A percentile compares a stretch with the other conserved stretches of the same genome.
Conservation (phyloP, 73 alveolate genomes). For the Paramecium sonneborni region DNA sequence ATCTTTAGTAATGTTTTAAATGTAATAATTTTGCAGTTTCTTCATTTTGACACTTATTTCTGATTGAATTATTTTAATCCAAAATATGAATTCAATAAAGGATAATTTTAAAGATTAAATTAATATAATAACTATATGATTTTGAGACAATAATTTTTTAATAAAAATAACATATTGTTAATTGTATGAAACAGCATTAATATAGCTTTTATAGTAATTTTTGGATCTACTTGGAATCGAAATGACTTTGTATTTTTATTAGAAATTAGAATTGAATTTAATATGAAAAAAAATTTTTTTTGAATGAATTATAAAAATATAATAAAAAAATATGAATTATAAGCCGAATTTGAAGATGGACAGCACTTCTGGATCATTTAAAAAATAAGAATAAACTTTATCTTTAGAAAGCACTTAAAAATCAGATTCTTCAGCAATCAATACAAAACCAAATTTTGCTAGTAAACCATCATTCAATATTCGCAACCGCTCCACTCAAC, state of each 20-base stretch:
- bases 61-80: too few species aligned
- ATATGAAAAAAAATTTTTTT: neutral
- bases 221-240: too few species aligned
- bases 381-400: neutral
- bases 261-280: neutral
- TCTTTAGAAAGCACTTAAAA: neutral
- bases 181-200: too few species aligned
- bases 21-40: too few species aligned
- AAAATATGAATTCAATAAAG: too few species aligned
- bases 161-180: too few species aligned
- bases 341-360: constrained; percentile 60
- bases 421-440: neutral
- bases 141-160: too few species aligned
- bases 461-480: neutral
- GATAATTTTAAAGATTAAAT: too few species aligned
- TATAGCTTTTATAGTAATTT: too few species aligned
- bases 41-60: too few species aligned
- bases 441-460: constrained; percentile 28
- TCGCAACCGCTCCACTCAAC: constrained; percentile 28
- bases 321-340: neutral
- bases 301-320: neutral
- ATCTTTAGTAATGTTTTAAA: too few species aligned
- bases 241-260: neutral
- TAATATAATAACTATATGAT: too few species aligned
- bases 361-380: constrained; percentile 45